Conservation (phyloP, 805 yeast genomes). For the Saccharomycopsis olivae region DNA sequence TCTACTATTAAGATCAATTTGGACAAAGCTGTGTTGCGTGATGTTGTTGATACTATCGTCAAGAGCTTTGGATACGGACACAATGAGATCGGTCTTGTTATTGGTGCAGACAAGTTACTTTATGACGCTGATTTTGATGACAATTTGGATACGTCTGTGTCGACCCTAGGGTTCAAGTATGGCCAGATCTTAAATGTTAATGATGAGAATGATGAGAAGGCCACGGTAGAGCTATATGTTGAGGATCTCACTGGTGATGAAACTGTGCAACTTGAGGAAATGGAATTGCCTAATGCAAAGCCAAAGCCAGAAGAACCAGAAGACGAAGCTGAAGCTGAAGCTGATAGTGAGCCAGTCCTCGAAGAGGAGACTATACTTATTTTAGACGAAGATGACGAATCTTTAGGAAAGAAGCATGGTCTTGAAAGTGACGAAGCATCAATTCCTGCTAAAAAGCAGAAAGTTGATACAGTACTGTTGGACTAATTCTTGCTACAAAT, state of each 20-base stretch:
- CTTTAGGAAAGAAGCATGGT: neutral
- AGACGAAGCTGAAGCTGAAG: neutral
- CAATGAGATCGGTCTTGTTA: slow-evolving; percentile 43
- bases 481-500: no score
- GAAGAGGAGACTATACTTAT: slow-evolving; percentile 1
- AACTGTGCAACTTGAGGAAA: neutral
- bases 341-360: neutral
- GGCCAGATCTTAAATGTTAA: slow-evolving; percentile 63
- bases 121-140: slow-evolving; percentile 89
- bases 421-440: neutral
- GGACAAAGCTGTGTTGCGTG: slow-evolving; percentile 30
- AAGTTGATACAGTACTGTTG: no score
- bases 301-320: neutral
- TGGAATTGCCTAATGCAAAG: slow-evolving; percentile 10
- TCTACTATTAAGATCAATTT: slow-evolving; percentile 33
- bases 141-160: slow-evolving; percentile 39
- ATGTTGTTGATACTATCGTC: slow-evolving; percentile 42
- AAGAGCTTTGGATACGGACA: slow-evolving; percentile 43
- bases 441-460: slow-evolving; percentile 4
- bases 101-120: slow-evolving; percentile 49
- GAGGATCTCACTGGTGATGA: slow-evolving; percentile 17
- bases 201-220: slow-evolving; percentile 68
- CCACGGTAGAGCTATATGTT: slow-evolving; percentile 53
- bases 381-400: slow-evolving; percentile 3
- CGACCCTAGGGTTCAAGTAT: slow-evolving; percentile 40